Conservation (phyloP, 192 early-diverging fungal genomes). For the Linnemannia schmuckeri region DNA sequence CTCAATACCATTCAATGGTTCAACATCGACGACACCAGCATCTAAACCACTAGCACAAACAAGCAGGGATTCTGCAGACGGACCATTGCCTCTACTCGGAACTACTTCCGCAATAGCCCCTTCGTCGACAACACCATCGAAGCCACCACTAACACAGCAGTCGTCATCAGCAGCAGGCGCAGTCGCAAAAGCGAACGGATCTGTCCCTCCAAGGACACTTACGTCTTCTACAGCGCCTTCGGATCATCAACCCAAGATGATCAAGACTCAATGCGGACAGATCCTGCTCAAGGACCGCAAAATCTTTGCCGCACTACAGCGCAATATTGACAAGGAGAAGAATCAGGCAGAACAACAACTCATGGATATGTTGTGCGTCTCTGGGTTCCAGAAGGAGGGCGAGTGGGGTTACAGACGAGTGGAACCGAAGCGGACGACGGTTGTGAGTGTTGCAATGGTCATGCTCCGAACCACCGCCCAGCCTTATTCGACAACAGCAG, state of each 20-base stretch:
- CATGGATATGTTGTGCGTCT: conserved; percentile 85
- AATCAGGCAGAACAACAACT: conserved; percentile 81
- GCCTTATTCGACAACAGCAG: neutral
- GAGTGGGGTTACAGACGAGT: conserved; percentile 79
- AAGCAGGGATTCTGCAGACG: conserved; percentile 8
- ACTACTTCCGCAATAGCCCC: neutral
- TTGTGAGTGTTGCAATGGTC: conserved; percentile 77
- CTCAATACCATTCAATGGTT: neutral
- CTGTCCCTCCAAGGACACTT: neutral
- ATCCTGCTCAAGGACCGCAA: conserved; percentile 73
- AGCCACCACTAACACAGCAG: neutral
- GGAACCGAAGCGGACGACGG: conserved; percentile 74
- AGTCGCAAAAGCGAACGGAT: neutral
- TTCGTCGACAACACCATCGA: conserved; percentile 32
- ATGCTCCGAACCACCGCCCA: conserved; percentile 72
- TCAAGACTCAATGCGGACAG: conserved; percentile 73
- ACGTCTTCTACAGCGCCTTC: conserved; percentile 15
- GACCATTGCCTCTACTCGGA: neutral
- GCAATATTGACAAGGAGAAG: conserved; percentile 77
- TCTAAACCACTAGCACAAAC: neutral
- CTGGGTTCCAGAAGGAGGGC: conserved; percentile 79
- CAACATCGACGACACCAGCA: neutral
- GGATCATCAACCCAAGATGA: conserved; percentile 17
- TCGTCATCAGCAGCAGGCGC: neutral
- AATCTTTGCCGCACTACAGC: conserved; percentile 81